phyloP scores from a whole-genome alignment of 768 basidiomycete species.

The Mycena kentingensis region DNA sequence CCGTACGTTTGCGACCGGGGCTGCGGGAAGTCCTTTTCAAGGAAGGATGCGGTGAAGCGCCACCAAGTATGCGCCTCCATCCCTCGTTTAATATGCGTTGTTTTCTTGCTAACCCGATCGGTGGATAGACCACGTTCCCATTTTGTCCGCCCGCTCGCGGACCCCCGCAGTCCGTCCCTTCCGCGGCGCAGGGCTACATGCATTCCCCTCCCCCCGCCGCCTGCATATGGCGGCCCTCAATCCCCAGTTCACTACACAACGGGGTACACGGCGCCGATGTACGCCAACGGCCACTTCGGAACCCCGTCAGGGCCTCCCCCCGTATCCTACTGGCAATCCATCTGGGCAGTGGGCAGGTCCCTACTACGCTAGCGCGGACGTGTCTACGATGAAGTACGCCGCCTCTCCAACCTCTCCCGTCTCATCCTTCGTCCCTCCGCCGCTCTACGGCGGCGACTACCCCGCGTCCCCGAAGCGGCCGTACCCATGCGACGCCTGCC shows the following conservation, averaged over 20 bases:
- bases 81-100: background rate
- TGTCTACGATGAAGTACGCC: background rate
- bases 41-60: slow-evolving; percentile 63
- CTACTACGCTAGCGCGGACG: background rate
- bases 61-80: slow-evolving; percentile 48
- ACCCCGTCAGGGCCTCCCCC: background rate
- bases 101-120: background rate
- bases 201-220: background rate
- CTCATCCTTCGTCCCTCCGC: slow-evolving; percentile 9
- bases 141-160: slow-evolving; percentile 20
- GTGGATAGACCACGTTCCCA: slow-evolving; percentile 15
- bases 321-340: background rate
- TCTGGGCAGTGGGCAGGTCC: background rate
- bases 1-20: slow-evolving; percentile 61
- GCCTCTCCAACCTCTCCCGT: background rate
- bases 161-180: background rate
- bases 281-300: background rate
- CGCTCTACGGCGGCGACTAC: slow-evolving; percentile 35
- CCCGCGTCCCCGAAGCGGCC: slow-evolving; percentile 61
- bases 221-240: background rate
- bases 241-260: background rate
- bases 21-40: slow-evolving; percentile 64
- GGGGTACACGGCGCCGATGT: background rate
- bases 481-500: slow-evolving; percentile 69
- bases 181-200: background rate